Conservation (phyloP, 768 basidiomycete genomes). For the Mycena epipterygia region DNA sequence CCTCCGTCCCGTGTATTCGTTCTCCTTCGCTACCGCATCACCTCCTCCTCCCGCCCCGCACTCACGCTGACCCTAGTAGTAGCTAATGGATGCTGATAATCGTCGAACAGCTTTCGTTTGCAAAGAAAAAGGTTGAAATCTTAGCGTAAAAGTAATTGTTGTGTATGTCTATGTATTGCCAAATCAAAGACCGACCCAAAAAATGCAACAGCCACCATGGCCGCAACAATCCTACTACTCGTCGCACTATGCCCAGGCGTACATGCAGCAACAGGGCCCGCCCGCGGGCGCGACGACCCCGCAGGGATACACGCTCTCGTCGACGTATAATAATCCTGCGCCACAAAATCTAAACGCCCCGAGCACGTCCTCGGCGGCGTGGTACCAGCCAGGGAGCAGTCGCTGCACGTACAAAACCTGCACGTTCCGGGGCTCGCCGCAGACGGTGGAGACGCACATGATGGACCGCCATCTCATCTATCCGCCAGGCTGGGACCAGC, state of each 20-base stretch:
- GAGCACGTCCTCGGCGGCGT: slow-evolving; percentile 45
- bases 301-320: slow-evolving; percentile 55
- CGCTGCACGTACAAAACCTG: slow-evolving; percentile 78
- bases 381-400: slow-evolving; percentile 74
- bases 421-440: slow-evolving; percentile 75
- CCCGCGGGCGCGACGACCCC: slow-evolving; percentile 35
- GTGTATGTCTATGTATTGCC: slow-evolving; percentile 30
- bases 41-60: slow-evolving; percentile 16
- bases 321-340: slow-evolving; percentile 47
- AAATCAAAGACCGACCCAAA: slow-evolving; percentile 6
- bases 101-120: slow-evolving; percentile 35
- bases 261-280: slow-evolving; percentile 52
- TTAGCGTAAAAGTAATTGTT: slow-evolving; percentile 35
- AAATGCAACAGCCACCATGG: slow-evolving; percentile 35
- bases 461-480: slow-evolving; percentile 93
- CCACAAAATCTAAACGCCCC: slow-evolving; percentile 7
- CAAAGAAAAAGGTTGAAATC: slow-evolving; percentile 30
- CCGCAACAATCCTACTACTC: slow-evolving; percentile 52
- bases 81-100: slow-evolving; percentile 39
- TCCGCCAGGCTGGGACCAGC: slow-evolving; percentile 78
- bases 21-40: slow-evolving; percentile 12
- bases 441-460: slow-evolving; percentile 83
- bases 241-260: slow-evolving; percentile 70
- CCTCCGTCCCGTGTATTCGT: slow-evolving; percentile 27
- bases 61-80: slow-evolving; percentile 36